Evolutionary conservation across 2,329 filamentous ascomycete species (phyloP), one percentile per base, ranked within the genome.

Genomic region (Triangularia verruculosa): DNA sequence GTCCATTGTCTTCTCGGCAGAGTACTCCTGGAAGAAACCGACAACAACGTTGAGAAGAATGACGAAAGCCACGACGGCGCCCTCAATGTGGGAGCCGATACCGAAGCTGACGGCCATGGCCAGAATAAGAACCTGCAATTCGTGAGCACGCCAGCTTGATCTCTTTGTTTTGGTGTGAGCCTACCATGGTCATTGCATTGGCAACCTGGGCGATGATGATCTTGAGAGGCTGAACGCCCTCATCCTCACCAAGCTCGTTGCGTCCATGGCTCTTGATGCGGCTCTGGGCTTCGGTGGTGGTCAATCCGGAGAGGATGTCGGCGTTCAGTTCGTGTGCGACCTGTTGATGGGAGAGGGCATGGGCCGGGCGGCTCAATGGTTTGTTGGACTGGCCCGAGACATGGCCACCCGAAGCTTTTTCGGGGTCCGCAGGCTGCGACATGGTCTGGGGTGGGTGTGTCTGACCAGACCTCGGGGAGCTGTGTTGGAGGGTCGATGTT

Each of bases 101-200:
- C 82, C 85, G 76, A 88, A 89, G 55, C 84, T 86, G 66, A 87
- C 78, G 62, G 85, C 87, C 86, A 91, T 91, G 72, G 90, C 89
- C 69, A 91, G 86, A 69, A 92, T 81, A 67, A 93, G 86, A 67
- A 91, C 81, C 82, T 84, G n/a, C n/a, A 83, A 8, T 22, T 47
- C 39, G 3, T 27, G 8, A 9, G 13, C 39, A 47, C 5, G 39
- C 3, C 39, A 47, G 39, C 4, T 47, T 20, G 20, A n/a, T 17
- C n/a, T 8, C 6, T 20, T 20, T 47, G n/a, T 22, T 47, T 20
- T 3, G 4, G 17, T 12, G 39, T 1, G 39, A 28, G 69, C 77
- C 69, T 76, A 86, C 85, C 71, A 92, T 76, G 59, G 89, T 90
- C 90, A 92, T 92, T 63, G 90, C 89, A 78, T 93, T 93, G 71